phyloP scores from a whole-genome alignment of 805 yeast species.

The Saturnispora sekii region DNA sequence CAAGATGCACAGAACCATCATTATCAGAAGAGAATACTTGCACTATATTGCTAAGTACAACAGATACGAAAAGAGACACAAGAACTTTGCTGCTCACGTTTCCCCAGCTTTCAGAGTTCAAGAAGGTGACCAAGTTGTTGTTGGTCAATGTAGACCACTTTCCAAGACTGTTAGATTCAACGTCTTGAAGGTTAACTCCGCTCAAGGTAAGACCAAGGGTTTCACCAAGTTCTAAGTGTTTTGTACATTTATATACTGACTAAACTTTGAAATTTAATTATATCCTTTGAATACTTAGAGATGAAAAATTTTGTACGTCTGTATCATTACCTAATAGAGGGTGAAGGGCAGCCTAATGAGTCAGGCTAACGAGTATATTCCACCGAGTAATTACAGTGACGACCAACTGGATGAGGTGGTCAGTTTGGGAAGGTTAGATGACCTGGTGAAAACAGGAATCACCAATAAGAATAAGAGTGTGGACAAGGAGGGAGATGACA shows the following conservation, averaged over 20 bases:
- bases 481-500: background rate
- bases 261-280: constrained; percentile 6
- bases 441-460: constrained; percentile 2
- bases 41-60: constrained; percentile 99
- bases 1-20: constrained; percentile 99
- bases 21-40: constrained; percentile 99
- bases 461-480: background rate
- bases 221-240: constrained; percentile 84
- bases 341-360: background rate
- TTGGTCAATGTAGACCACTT: constrained; percentile 99
- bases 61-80: constrained; percentile 99
- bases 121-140: constrained; percentile 98
- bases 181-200: constrained; percentile 90
- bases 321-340: background rate
- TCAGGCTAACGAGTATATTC: background rate
- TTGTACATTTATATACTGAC: constrained; percentile 2
- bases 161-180: constrained; percentile 99
- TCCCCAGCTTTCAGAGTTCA: constrained; percentile 99
- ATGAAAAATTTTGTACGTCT: constrained; percentile 4
- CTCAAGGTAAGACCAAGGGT: constrained; percentile 85
- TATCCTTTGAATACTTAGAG: background rate
- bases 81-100: constrained; percentile 99
- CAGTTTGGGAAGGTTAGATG: constrained; percentile 3
- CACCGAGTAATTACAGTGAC: background rate
- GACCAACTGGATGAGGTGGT: constrained; percentile 6